phyloP scores from a whole-genome alignment of 768 basidiomycete genomes.

The Boletus reticulatus region DNA sequence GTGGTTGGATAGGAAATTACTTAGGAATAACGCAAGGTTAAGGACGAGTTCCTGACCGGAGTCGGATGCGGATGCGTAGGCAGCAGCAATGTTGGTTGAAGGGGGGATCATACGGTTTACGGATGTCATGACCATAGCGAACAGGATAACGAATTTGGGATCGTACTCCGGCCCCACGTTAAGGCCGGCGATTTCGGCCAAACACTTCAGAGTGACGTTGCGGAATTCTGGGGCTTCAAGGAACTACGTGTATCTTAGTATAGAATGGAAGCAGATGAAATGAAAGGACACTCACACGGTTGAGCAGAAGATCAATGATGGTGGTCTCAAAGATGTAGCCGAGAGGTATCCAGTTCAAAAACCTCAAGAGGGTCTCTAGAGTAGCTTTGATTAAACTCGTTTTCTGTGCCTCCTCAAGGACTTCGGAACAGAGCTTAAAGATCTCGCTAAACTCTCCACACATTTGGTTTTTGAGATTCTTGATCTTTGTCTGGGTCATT shows the following conservation, averaged over 20 bases:
- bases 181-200: conserved; percentile 94
- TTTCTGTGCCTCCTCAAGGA: conserved; percentile 96
- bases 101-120: conserved; percentile 97
- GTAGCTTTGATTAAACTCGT: conserved; percentile 92
- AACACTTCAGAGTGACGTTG: conserved; percentile 93
- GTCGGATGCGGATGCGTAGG: conserved; percentile 87
- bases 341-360: conserved; percentile 98
- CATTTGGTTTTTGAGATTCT: conserved; percentile 97
- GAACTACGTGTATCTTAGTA: conserved; percentile 55
- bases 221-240: conserved; percentile 96
- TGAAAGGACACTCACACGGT: conserved; percentile 60
- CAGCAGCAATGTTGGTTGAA: conserved; percentile 89
- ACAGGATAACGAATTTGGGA: conserved; percentile 94
- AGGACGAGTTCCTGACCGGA: conserved; percentile 95
- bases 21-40: conserved; percentile 95
- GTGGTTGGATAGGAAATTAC: conserved; percentile 93
- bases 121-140: conserved; percentile 98
- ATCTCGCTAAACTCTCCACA: conserved; percentile 96
- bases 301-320: conserved; percentile 90
- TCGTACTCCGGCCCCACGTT: conserved; percentile 97
- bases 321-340: conserved; percentile 99
- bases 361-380: conserved; percentile 89
- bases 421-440: conserved; percentile 96
- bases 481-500: conserved; percentile 97
- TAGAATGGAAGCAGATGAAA: conserved; percentile 7